Conservation (phyloP, 2,329 filamentous ascomycete genomes). For the Xylaria polymorpha region DNA sequence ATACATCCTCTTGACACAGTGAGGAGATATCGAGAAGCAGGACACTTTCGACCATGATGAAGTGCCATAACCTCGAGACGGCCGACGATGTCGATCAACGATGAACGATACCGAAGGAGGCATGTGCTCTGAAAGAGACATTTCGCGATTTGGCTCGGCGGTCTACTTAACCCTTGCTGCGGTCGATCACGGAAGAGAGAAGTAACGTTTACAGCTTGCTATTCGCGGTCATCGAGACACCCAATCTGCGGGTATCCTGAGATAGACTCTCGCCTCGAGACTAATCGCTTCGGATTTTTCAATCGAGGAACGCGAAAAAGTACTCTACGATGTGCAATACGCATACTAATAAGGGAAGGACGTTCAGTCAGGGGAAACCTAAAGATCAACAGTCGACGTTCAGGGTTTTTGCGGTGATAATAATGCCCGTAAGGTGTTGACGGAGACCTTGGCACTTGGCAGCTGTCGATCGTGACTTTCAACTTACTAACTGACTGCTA, state of each 20-base stretch:
- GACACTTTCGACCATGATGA: not conserved
- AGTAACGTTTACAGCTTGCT: not conserved
- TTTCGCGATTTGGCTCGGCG: not conserved
- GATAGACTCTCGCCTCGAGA: not conserved
- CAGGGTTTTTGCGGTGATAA: conserved; percentile 6
- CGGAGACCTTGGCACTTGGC: conserved; percentile 22
- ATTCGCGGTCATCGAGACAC: conserved; percentile 5
- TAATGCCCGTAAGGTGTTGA: conserved; percentile 3
- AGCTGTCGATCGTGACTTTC: conserved; percentile 27
- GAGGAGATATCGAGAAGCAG: not conserved
- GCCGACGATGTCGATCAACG: conserved; percentile 14
- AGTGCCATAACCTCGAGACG: not conserved
- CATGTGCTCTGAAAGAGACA: conserved; percentile 12
- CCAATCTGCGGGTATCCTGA: not conserved
- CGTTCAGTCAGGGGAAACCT: conserved; percentile 7
- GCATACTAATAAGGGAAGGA: conserved; percentile 26
- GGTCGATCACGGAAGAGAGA: conserved; percentile 13
- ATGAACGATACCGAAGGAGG: conserved; percentile 25
- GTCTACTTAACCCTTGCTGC: not conserved
- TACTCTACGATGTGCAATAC: conserved; percentile 19
- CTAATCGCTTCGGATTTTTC: not conserved
- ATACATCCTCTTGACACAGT: not conserved
- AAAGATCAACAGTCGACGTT: conserved; percentile 19
- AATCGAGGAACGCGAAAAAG: not conserved
- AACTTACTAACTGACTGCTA: not conserved